Evolutionary conservation across 2,329 filamentous ascomycete genomes (phyloP), one percentile per base, ranked within the genome.

Genomic region (Talaromyces pinophilus): DNA sequence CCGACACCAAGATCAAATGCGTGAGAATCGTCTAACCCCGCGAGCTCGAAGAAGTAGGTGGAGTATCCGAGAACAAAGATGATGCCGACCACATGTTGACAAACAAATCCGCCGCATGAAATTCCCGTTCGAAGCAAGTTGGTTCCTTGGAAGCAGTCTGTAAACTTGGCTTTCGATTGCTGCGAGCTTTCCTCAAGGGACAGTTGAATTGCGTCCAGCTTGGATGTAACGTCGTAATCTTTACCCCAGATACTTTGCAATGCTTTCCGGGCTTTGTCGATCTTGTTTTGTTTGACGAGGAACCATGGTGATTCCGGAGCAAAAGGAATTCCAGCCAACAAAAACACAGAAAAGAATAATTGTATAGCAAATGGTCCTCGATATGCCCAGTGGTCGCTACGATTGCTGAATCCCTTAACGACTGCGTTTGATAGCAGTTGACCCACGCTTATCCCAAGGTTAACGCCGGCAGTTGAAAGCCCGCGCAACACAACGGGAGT

Each of bases 401-500:
- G 70, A 30, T 67, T 65, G 7, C 73, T 71, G 44, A 75, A 75
- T 1, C 71, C 76, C 38, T 72, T 73, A 54, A 73, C 71, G 35
- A 72, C 74, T 10, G 71, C 71, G 54, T 75, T 76, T 0, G 73
- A 73, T 22, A 78, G 44, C n/a, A 78, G 71, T 59, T 77, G 75
- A 15, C 76, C 76, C 44, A 76, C 72, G 11, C 72, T 73, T 11
- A 85, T 82, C 13, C 81, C 82, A 1, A 86, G 75, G 67, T 85
- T 84, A 30, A 84, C 78, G 11, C 81, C 81, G 0, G 82, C 79
- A 0, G 82, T 84, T 0, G 82, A 74, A 28, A 84, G 75, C 42
- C 83, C 83, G 46, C 84, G 79, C 4, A 85, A 76, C 3, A 78
- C 78, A 8, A 84, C 79, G 0, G 83, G 80, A 0, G 79, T 28